Evolutionary conservation across 2,329 filamentous ascomycete species (phyloP), one percentile per base, ranked within the genome.

Genomic region (Epichloe hybrida): DNA sequence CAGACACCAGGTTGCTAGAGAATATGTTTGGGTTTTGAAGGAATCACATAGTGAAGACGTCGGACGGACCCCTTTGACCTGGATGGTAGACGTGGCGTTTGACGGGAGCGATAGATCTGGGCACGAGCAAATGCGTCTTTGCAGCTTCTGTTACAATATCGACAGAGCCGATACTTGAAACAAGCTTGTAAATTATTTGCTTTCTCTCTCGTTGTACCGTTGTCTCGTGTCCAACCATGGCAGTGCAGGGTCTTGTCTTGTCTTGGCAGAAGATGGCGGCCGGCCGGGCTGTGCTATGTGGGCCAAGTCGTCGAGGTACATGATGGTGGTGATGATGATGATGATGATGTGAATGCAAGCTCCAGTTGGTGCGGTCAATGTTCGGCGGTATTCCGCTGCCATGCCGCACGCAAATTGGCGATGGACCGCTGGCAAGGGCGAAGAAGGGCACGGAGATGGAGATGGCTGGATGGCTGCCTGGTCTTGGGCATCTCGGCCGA

Each of bases 21-120:
- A n/a, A 13, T 31, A 31, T 9, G 27, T 4, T 1, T 9, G 8
- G 27, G 27, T 3, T 31, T 9, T 9, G 27, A 11, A 31, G 39
- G 21, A 20, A 41, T 8, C 9, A 41, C 11, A 21, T 41, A 12
- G 5, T 20, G 11, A 41, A 20, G 11, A 20, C 11, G 39, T 5
- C 11, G 39, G 12, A 17, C 17, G 39, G 39, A 15, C 12, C 21
- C 17, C n/a, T 49, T n/a, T 20, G 20, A 35, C 15, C 27, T 49
- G 47, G 37, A 42, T n/a, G 38, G 47, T 42, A 42, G 39, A 39
- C 27, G 2, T 41, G 47, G 47, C 41, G 47, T 49, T 49, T 42
- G 23, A 49, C 34, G 38, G 47, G 47, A 20, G 37, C 27, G 20
- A 49, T 49, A 41, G 23, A 36, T 49, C 11, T 23, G 47, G 47